Evolutionary conservation across 2,329 filamentous ascomycete genomes (phyloP).

Genomic region (Raffaelea albimanens): DNA sequence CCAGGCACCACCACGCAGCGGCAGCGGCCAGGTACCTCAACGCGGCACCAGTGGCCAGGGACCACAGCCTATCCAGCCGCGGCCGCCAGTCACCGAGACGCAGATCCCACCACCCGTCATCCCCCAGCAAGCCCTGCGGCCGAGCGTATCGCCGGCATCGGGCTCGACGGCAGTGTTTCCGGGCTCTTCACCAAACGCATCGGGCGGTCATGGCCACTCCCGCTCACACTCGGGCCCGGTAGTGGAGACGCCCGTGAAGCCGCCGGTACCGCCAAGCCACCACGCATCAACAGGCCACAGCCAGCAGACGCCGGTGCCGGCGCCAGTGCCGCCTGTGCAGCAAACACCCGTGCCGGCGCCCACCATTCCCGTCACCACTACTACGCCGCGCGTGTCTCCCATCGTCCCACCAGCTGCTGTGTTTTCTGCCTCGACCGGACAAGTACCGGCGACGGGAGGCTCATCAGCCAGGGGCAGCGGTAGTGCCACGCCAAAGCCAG

Average conservation of each 20-base stretch:
- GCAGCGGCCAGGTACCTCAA: not conserved
- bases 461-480: not conserved
- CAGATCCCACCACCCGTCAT: conserved; percentile 9
- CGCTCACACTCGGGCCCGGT: not conserved
- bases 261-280: conserved; percentile 1
- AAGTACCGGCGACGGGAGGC: no score
- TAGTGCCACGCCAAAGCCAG: not conserved
- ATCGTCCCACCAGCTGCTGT: no score
- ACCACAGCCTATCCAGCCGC: not conserved
- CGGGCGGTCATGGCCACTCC: no score
- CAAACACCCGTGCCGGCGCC: conserved; percentile 11
- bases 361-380: conserved; percentile 2
- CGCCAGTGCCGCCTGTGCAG: not conserved
- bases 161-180: not conserved
- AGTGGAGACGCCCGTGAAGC: conserved; percentile 4
- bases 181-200: not conserved
- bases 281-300: no score
- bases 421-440: no score
- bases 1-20: not conserved
- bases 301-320: not conserved
- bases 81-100: conserved; percentile 6
- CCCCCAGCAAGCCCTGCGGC: conserved; percentile 7
- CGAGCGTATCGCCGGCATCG: not conserved
- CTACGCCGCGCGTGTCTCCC: no score
- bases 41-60: not conserved